Conservation (phyloP, 2,329 filamentous ascomycete species). For the Hypoxylon sp. region DNA sequence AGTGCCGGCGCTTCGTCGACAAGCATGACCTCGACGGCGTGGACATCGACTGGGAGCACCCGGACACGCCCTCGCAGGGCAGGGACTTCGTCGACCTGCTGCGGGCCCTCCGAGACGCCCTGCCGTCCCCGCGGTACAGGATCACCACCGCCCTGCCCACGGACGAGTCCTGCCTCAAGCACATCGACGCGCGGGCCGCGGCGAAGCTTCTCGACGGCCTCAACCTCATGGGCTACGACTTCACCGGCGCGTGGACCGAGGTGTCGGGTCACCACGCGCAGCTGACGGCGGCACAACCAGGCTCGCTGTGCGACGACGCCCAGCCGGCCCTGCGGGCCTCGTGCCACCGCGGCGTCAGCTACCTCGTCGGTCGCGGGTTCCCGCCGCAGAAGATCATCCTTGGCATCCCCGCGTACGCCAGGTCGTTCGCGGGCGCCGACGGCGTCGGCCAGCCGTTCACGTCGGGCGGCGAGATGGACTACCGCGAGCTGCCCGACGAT, state of each 20-base stretch:
- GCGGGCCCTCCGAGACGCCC: conserved; percentile 62
- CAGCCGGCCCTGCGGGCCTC: conserved; percentile 55
- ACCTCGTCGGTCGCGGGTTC: conserved; percentile 65
- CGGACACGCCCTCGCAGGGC: conserved; percentile 64
- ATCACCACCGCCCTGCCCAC: conserved; percentile 72
- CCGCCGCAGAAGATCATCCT: conserved; percentile 69
- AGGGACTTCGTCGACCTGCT: conserved; percentile 69
- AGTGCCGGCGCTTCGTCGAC: conserved; percentile 66
- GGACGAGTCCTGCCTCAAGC: conserved; percentile 69
- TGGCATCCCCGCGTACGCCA: conserved; percentile 72
- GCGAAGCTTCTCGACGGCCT: conserved; percentile 68
- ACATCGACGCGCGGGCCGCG: conserved; percentile 68
- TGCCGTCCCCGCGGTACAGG: conserved; percentile 68
- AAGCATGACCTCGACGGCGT: conserved; percentile 71
- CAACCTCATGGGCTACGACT: conserved; percentile 78
- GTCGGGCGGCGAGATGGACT: conserved; percentile 68
- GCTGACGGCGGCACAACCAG: conserved; percentile 61
- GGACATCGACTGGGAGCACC: conserved; percentile 78
- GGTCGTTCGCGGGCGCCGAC: conserved; percentile 67
- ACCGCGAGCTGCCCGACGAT: conserved; percentile 67
- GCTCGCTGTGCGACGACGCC: conserved; percentile 34
- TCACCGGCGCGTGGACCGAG: conserved; percentile 71
- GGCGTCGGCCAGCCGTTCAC: conserved; percentile 65
- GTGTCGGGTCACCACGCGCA: conserved; percentile 74
- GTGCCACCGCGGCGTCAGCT: conserved; percentile 67